These are phyloP conservation scores for Trametes gibbosa DNA, from an alignment of 768 basidiomycete genomes.

Conservation along the genomic window DNA sequence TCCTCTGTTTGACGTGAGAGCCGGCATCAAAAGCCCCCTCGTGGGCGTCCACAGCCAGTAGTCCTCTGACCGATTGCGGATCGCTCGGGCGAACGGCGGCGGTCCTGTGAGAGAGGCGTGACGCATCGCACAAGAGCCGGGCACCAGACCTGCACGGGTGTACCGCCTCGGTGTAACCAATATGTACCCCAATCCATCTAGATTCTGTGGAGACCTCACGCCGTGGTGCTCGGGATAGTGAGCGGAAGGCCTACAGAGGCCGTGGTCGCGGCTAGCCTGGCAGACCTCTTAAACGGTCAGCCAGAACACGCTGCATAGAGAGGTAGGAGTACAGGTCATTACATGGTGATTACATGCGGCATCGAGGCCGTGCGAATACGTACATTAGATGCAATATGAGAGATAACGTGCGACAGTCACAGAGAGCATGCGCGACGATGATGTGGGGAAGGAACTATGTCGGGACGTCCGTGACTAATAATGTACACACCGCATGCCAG, in stretches of 20 bases:
- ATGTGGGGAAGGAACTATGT: neutral
- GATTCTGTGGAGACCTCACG: too few species aligned
- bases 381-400: neutral
- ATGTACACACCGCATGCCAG: neutral
- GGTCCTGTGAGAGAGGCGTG: neutral
- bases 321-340: neutral
- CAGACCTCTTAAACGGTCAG: slow-evolving; percentile 61
- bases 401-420: neutral
- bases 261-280: slow-evolving; percentile 43
- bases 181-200: too few species aligned
- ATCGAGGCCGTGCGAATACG: neutral
- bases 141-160: too few species aligned
- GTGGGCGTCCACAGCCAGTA: neutral
- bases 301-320: neutral
- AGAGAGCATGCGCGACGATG: slow-evolving; percentile 1
- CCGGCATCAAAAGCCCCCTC: neutral
- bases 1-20: neutral
- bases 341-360: neutral
- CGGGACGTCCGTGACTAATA: neutral
- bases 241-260: neutral
- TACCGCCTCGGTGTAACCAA: too few species aligned
- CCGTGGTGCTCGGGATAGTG: neutral
- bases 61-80: neutral
- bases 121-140: slow-evolving; percentile 49
- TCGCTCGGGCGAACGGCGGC: neutral